Conservation (phyloP, 441 rosid species). For the Euphorbia schlechtendalii region DNA sequence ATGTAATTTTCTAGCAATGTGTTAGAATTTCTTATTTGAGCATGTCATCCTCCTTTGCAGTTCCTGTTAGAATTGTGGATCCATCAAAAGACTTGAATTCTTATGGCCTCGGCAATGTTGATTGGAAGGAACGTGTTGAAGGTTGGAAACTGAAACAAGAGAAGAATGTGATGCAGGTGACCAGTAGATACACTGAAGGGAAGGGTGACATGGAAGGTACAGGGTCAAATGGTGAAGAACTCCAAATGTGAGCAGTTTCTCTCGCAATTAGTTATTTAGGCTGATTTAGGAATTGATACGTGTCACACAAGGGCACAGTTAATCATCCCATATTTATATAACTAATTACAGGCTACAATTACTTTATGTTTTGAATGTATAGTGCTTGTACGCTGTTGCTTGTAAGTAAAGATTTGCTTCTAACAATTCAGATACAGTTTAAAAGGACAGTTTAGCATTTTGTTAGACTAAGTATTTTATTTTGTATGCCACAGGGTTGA, state of each 20-base stretch:
- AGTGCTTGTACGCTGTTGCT: neutral
- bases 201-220: slow-evolving; percentile 95
- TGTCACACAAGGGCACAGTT: neutral
- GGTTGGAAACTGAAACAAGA: slow-evolving; percentile 99
- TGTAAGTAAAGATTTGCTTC: neutral
- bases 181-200: slow-evolving; percentile 68
- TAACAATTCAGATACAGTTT: neutral
- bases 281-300: slow-evolving; percentile 8
- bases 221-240: slow-evolving; percentile 93
- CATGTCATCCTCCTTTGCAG: slow-evolving; percentile 31
- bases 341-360: neutral
- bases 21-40: slow-evolving; percentile 19
- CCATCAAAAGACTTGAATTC: slow-evolving; percentile 95
- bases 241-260: slow-evolving; percentile 72
- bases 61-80: slow-evolving; percentile 93
- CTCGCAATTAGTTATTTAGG: neutral
- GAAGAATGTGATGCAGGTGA: slow-evolving; percentile 67
- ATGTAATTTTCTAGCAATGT: too few relatives aligned
- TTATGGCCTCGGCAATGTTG: slow-evolving; percentile 90
- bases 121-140: slow-evolving; percentile 98
- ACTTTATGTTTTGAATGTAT: neutral
- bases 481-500: slow-evolving; percentile 57
- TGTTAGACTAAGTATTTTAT: neutral
- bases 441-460: neutral
- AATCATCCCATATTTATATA: neutral